Base-by-base conservation (phyloP, 1,284 basidiomycete species). In the Ganoderma lingzhi region DNA sequence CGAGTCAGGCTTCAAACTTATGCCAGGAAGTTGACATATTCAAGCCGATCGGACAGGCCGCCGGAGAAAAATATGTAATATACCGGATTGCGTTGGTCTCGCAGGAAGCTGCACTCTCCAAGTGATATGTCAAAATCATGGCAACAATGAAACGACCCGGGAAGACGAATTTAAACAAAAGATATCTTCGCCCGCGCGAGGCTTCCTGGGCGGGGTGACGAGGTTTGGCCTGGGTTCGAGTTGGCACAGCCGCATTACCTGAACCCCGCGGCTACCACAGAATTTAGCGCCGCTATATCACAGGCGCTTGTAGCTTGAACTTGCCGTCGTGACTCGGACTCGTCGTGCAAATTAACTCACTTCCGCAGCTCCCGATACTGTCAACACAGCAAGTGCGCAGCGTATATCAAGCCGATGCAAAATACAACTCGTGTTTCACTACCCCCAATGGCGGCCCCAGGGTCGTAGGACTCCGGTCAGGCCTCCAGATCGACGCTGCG, bases 311-410 rank as follows among this genome's bases (percentile, higher is more conserved):
- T 53, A 23, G 39, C 12, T 41, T 41, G 39, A 8, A 1, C 23
- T 53, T 3, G 48, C 12, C 12, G 8, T 51, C 9, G 23, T 51
- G 23, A 3, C 23, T 28, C 23, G 48, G 4, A 23, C 48, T 53
- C 48, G 48, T 28, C 48, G 12, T 53, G 48, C 48, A 53, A 53
- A 53, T 53, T 23, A 53, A 53, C 48, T 53, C 48, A 12, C 48
- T 53, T 53, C 48, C 12, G 48, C 48, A 6, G 23, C 12, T 5
- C 48, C 48, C 48, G 48, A 28, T 23, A 28, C 28, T 14, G 48
- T 5, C 23, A 28, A 6, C 10, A 3, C 23, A 28, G 23, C 48
- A 30, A 53, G 3, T 53, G 48, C 23, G 23, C 48, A 28, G 23
- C 48, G 15, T 48, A 15, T 10, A 48, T 48, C 6, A n/a, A 48